Evolutionary conservation across 306 rosid genomes (phyloP).

Genomic region (Carpinus fangiana): DNA sequence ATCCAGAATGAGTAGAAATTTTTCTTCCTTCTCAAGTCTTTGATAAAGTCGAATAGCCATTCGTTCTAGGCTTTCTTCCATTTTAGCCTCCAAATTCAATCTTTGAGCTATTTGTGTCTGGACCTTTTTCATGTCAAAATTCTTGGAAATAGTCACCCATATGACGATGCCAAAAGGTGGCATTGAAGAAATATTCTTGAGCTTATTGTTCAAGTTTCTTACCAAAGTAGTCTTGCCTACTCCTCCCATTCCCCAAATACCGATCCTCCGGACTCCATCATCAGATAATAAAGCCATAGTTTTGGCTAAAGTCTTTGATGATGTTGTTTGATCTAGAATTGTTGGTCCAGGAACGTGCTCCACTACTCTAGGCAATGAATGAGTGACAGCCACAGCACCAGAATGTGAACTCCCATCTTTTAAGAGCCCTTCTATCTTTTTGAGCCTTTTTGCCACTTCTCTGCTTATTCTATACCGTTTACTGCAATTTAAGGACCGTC

Average conservation of each 20-base stretch:
- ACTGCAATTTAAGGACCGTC: not conserved
- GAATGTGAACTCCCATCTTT: not conserved
- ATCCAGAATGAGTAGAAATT: slow-evolving; percentile 22
- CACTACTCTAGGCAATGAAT: not conserved
- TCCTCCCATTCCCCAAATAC: slow-evolving; percentile 28
- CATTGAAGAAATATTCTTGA: not conserved
- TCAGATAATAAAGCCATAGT: slow-evolving; percentile 5
- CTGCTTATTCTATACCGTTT: not conserved
- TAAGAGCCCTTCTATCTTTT: not conserved
- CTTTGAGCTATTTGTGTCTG: slow-evolving; percentile 23
- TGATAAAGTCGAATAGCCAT: slow-evolving; percentile 15
- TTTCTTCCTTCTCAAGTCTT: not conserved
- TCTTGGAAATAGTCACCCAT: slow-evolving; percentile 21
- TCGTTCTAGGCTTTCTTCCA: slow-evolving; percentile 16
- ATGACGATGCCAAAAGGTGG: slow-evolving; percentile 19
- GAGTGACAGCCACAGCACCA: not conserved
- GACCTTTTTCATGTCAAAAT: slow-evolving; percentile 6
- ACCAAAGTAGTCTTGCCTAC: slow-evolving; percentile 28
- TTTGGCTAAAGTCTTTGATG: slow-evolving; percentile 9
- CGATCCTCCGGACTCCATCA: not conserved
- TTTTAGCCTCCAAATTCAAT: slow-evolving; percentile 21
- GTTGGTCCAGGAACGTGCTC: slow-evolving; percentile 22
- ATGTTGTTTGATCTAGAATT: slow-evolving; percentile 18
- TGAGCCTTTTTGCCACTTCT: not conserved
- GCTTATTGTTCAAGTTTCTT: slow-evolving; percentile 23